A percentile compares a stretch with the other conserved stretches of the same genome.
These are phyloP conservation scores for Danielozyma ontarioensis DNA, from an alignment of 805 yeast species.

Conservation along the genomic window DNA sequence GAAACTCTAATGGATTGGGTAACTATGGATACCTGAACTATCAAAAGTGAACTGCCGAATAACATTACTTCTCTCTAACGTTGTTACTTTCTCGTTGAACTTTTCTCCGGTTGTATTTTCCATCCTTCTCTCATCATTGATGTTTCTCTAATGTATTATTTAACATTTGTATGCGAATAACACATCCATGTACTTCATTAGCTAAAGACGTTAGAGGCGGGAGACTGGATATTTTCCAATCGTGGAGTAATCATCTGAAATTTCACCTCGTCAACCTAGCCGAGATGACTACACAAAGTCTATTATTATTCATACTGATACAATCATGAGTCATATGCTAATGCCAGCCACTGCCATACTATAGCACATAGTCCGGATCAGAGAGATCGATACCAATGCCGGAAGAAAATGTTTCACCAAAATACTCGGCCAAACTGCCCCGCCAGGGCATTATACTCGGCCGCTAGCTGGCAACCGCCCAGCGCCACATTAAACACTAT, in stretches of 20 bases:
- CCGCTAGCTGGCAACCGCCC: too few relatives aligned
- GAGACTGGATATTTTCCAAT: slow-evolving; percentile 1
- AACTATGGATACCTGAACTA: slow-evolving; percentile 34
- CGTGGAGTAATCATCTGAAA: not conserved
- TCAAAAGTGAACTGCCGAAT: slow-evolving; percentile 6
- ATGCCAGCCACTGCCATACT: slow-evolving; percentile 2
- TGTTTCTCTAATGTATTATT: slow-evolving; percentile 7
- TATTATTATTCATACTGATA: not conserved
- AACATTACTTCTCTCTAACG: not conserved
- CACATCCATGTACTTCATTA: slow-evolving; percentile 1
- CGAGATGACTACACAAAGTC: not conserved
- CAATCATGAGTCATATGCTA: slow-evolving; percentile 1
- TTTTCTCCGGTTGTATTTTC: slow-evolving; percentile 2
- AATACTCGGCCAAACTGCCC: too few relatives aligned
- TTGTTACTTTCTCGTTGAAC: slow-evolving; percentile 1
- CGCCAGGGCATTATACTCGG: too few relatives aligned
- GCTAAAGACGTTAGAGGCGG: not conserved
- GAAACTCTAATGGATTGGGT: slow-evolving; percentile 18
- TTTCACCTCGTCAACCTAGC: not conserved
- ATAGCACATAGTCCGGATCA: too few relatives aligned
- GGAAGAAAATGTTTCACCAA: too few relatives aligned
- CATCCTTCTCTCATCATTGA: slow-evolving; percentile 3
- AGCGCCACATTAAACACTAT: too few relatives aligned
- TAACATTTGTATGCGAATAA: slow-evolving; percentile 4
- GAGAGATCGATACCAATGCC: too few relatives aligned